Evolutionary conservation across 2,329 filamentous ascomycete species (phyloP).

Genomic region (Myotisia sp.): DNA sequence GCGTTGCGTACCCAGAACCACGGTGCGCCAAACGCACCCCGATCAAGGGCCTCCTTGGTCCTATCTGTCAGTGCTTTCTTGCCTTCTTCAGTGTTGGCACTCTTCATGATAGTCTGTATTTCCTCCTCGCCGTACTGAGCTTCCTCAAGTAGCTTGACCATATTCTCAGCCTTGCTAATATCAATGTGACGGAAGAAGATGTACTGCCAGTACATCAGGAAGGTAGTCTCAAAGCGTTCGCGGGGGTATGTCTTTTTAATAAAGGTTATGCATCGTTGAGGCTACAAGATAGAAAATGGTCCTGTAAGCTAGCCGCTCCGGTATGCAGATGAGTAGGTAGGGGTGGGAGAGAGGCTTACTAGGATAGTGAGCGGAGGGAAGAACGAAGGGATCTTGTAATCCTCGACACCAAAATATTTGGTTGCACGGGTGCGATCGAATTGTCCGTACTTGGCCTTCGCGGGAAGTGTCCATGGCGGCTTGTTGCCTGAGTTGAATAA

Average conservation of each 20-base stretch:
- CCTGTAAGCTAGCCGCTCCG: too few relatives aligned
- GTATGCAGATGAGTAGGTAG: neutral
- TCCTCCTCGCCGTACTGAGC: conserved; percentile 37
- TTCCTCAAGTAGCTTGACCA: conserved; percentile 30
- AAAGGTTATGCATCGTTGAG: conserved; percentile 52
- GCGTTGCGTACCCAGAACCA: conserved; percentile 56
- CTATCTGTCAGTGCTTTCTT: conserved; percentile 42
- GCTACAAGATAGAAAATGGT: conserved; percentile 22
- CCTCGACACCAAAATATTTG: conserved; percentile 35
- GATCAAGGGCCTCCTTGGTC: conserved; percentile 45
- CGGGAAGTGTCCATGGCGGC: conserved; percentile 57
- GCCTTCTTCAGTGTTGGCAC: conserved; percentile 35
- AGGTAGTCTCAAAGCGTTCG: conserved; percentile 38
- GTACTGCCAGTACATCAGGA: conserved; percentile 42
- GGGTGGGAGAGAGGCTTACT: conserved; percentile 27
- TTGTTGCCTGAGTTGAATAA: conserved; percentile 45
- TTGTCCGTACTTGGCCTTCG: conserved; percentile 47
- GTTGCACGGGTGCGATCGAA: conserved; percentile 38
- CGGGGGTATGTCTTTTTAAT: conserved; percentile 46
- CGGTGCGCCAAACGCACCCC: conserved; percentile 62
- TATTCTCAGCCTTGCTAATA: conserved; percentile 43
- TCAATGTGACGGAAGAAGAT: conserved; percentile 51
- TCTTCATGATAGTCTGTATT: conserved; percentile 42
- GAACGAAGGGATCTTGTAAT: conserved; percentile 33
- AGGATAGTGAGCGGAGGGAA: conserved; percentile 43